These are phyloP conservation scores for Colletotrichum australisinense DNA, from an alignment of 2,329 filamentous ascomycete species.

Conservation along the genomic window DNA sequence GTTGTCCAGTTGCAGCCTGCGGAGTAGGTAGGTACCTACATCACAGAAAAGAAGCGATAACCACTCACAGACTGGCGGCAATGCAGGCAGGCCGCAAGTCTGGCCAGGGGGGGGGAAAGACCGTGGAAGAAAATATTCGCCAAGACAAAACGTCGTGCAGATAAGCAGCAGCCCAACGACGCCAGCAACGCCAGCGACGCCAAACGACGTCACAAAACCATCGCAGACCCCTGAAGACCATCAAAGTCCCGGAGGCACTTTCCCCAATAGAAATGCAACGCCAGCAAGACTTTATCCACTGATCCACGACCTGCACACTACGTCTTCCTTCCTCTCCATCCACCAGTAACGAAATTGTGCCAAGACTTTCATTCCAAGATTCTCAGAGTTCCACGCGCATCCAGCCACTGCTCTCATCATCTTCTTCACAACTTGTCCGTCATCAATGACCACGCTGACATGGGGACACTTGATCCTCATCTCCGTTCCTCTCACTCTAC, in stretches of 20 bases:
- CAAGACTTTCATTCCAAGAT: not conserved
- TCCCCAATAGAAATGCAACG: not conserved
- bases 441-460: conserved; percentile 6
- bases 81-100: not conserved
- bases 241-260: not conserved
- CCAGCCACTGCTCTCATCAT: not conserved
- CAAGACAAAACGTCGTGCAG: conserved; percentile 8
- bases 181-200: not conserved
- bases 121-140: not conserved
- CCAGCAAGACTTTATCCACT: not conserved
- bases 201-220: conserved; percentile 13
- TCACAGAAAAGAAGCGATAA: not conserved
- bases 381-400: not conserved
- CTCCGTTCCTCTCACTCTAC: not conserved
- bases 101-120: not conserved
- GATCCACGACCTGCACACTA: not conserved
- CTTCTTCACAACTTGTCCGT: not conserved
- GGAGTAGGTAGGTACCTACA: too few relatives aligned
- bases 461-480: not conserved
- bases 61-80: conserved; percentile 4
- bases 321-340: not conserved
- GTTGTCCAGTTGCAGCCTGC: not conserved
- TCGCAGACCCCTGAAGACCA: conserved; percentile 1
- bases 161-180: conserved; percentile 1
- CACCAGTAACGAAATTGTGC: not conserved